phyloP scores from a whole-genome alignment of 352 stramenopile species.

The Globisporangium recalcitrans region DNA sequence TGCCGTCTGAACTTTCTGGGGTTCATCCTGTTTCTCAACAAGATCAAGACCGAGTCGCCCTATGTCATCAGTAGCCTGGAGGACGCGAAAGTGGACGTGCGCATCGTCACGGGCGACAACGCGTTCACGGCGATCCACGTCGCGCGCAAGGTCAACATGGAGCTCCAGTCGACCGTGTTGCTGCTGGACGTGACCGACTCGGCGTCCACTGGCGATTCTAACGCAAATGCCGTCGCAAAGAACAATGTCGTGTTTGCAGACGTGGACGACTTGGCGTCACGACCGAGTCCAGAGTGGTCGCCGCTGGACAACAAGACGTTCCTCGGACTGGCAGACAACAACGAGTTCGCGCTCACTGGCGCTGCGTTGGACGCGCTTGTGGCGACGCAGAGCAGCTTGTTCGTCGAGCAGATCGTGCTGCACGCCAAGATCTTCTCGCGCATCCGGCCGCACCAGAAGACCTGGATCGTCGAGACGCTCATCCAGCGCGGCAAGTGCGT shows the following conservation, averaged over 20 bases:
- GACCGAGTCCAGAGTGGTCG: slow-evolving; percentile 26
- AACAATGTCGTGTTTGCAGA: slow-evolving; percentile 48
- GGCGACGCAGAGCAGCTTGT: slow-evolving; percentile 22
- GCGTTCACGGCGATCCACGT: slow-evolving; percentile 75
- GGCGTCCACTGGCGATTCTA: not conserved
- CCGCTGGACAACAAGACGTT: slow-evolving; percentile 41
- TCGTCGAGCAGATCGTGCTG: slow-evolving; percentile 50
- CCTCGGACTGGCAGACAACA: slow-evolving; percentile 43
- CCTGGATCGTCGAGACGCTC: slow-evolving; percentile 70
- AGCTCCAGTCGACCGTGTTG: slow-evolving; percentile 47
- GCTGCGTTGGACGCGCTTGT: slow-evolving; percentile 47
- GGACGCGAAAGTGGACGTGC: slow-evolving; percentile 66
- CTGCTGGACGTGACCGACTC: slow-evolving; percentile 32
- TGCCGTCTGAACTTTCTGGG: slow-evolving; percentile 69
- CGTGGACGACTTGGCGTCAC: slow-evolving; percentile 46
- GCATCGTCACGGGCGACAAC: slow-evolving; percentile 89
- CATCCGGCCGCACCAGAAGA: slow-evolving; percentile 71
- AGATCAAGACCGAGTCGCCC: slow-evolving; percentile 80
- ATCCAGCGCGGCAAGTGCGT: slow-evolving; percentile 50
- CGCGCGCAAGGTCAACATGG: slow-evolving; percentile 67
- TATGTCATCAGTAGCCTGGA: slow-evolving; percentile 77
- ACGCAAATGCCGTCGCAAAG: not conserved
- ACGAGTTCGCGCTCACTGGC: slow-evolving; percentile 65
- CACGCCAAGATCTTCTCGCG: slow-evolving; percentile 68
- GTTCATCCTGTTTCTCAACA: slow-evolving; percentile 88